Percentiles rank a stretch among this genome's conserved stretches.
phyloP scores from a whole-genome alignment of 2,329 filamentous ascomycete genomes.

The Aspergillus udagawae region DNA sequence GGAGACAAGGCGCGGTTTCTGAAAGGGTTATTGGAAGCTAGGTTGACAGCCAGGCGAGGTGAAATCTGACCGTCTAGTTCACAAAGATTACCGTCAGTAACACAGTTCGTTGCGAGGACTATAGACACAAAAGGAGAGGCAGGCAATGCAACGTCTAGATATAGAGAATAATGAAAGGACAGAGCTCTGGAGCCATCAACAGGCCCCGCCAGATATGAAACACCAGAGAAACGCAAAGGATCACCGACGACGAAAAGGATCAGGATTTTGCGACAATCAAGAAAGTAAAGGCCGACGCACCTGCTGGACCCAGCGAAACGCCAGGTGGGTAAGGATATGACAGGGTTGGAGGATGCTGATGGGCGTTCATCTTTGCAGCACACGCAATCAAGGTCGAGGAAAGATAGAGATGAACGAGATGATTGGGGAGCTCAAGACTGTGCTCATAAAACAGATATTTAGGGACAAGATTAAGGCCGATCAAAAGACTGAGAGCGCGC shows the following conservation, averaged over 20 bases:
- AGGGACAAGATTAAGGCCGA: constrained; percentile 8
- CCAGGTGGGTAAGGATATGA: constrained; percentile 28
- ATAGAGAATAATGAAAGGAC: neutral
- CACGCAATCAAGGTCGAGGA: constrained; percentile 17
- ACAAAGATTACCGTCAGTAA: constrained; percentile 5
- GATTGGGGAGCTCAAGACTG: constrained; percentile 9
- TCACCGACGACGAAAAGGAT: neutral
- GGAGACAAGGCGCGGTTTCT: constrained; percentile 45
- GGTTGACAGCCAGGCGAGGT: constrained; percentile 28
- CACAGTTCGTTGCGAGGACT: constrained; percentile 4
- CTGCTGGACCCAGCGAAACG: constrained; percentile 29
- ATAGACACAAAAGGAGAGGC: neutral
- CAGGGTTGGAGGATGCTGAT: constrained; percentile 24
- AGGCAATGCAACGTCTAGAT: constrained; percentile 3
- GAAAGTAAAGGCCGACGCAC: constrained; percentile 26
- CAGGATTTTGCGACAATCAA: constrained; percentile 3
- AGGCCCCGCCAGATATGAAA: constrained; percentile 18
- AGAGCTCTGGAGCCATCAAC: neutral
- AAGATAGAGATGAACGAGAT: constrained; percentile 3
- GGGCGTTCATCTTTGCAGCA: constrained; percentile 27
- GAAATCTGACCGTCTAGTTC: constrained; percentile 29
- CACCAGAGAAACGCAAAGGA: constrained; percentile 4
- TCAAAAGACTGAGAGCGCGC: constrained; percentile 4
- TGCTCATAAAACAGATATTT: constrained; percentile 9
- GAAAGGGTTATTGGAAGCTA: constrained; percentile 49